Base-by-base conservation (phyloP, 1,284 basidiomycete species). In the Ceraceosorus guamensis region DNA sequence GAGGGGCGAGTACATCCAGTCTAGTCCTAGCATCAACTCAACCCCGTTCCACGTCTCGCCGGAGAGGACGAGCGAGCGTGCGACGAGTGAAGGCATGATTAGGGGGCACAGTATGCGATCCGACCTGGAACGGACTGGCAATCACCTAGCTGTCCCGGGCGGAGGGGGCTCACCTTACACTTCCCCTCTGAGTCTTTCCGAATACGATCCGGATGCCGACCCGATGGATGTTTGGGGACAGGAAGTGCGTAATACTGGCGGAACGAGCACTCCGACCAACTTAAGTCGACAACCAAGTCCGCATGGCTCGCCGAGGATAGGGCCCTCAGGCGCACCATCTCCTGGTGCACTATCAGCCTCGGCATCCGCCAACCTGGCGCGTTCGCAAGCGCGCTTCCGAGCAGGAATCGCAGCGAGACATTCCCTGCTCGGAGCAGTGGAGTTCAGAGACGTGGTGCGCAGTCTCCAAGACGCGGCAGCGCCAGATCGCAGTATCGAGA, bases 381-480 rank as follows among this genome's bases (percentile, higher is more conserved):
- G 33, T 10, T 52, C 52, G 1, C 14, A 32, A 14, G 6, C 33
- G 49, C 49, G 49, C 18, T 50, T 50, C 31, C 30, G 46, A 7
- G 8, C 41, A n/a, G 35, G 35, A n/a, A 33, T 33, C 11, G 59
- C 66, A 3, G 67, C 76, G 3, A 49, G 67, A 4, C 68, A 71
- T 54, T 93, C 91, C 5, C 82, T 97, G 1, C 83, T 95, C 2
- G 89, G 91, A 7, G 91, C 92, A 0, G 83, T 97, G 52, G 92
- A 96, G 76, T 96, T 96, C 77, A 82, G 89, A 32, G 86, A 91
- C 59, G 87, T 95, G 13, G 87, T 96, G 13, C 82, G 87, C 14
- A 87, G 86, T 0, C 80, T 97, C 7, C 83, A 85, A 56, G 80
- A 81, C 14, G 79, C 80, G 33, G 73, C 63, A 14, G 47, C 49